Conservation (phyloP, 108 stramenopile species). For the Discostella stelligeroides region DNA sequence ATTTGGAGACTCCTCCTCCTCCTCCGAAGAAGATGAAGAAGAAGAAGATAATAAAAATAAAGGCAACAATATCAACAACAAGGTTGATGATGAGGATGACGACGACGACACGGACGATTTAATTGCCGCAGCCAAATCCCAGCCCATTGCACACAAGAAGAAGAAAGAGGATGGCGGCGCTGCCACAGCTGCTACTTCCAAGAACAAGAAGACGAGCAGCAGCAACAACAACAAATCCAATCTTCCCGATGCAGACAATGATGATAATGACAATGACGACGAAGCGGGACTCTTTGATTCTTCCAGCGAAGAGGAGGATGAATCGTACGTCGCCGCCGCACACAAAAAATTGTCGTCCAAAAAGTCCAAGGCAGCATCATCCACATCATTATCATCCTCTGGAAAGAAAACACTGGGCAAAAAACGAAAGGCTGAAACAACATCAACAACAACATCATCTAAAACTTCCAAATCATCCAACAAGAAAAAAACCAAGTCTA, state of each 20-base stretch:
- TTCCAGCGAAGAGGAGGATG: slow-evolving; percentile 70
- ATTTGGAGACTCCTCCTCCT: slow-evolving; percentile 68
- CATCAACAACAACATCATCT: too few relatives aligned
- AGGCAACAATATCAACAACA: too few relatives aligned
- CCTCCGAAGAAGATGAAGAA: too few relatives aligned
- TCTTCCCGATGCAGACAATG: slow-evolving; percentile 42
- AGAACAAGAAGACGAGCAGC: slow-evolving; percentile 16
- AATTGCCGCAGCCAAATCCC: slow-evolving; percentile 63
- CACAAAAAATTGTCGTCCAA: too few relatives aligned
- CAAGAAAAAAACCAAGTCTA: too few relatives aligned
- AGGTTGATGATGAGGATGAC: too few relatives aligned
- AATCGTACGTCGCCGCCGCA: slow-evolving; percentile 24
- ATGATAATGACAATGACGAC: slow-evolving; percentile 43
- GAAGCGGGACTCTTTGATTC: slow-evolving; percentile 66
- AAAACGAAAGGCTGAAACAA: slow-evolving; percentile 36
- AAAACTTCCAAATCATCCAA: slow-evolving; percentile 4
- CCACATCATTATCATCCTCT: neutral
- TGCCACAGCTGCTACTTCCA: slow-evolving; percentile 11
- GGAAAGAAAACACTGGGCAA: slow-evolving; percentile 48
- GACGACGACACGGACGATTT: slow-evolving; percentile 84
- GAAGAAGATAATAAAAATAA: too few relatives aligned
- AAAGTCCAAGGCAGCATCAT: too few relatives aligned
- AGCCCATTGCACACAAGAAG: slow-evolving; percentile 58
- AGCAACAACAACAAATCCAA: neutral
- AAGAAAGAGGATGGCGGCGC: slow-evolving; percentile 22